Conservation (phyloP, 2,329 filamentous ascomycete genomes). For the Cladosporium sp. region DNA sequence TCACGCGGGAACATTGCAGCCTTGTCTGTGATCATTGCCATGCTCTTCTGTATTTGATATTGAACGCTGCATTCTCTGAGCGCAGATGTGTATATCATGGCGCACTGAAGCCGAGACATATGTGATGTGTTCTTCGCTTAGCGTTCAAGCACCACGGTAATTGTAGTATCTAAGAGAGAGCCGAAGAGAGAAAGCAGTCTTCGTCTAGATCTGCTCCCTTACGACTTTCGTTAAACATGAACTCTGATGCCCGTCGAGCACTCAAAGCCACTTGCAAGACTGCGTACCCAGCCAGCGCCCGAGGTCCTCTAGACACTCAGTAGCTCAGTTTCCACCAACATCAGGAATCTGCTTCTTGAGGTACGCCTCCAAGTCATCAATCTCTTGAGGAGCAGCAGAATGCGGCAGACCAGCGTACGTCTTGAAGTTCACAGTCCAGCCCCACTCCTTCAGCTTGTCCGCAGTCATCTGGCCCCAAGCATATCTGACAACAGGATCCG, state of each 20-base stretch:
- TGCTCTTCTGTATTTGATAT: background rate
- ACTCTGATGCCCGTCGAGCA: background rate
- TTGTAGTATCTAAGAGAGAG: background rate
- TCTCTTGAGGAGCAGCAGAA: constrained; percentile 73
- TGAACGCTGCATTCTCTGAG: background rate
- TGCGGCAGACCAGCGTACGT: constrained; percentile 77
- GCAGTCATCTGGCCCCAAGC: constrained; percentile 68
- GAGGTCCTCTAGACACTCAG: background rate
- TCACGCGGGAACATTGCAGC: background rate
- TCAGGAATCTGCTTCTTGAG: constrained; percentile 55
- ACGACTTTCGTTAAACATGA: background rate
- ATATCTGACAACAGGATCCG: constrained; percentile 70
- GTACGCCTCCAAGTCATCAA: constrained; percentile 75
- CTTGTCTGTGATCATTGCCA: background rate
- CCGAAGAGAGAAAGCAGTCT: background rate
- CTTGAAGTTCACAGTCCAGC: constrained; percentile 73
- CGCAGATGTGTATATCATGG: background rate
- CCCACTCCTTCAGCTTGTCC: constrained; percentile 66
- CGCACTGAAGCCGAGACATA: background rate
- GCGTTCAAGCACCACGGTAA: background rate
- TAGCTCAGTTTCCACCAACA: constrained; percentile 42
- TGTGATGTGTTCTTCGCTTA: background rate
- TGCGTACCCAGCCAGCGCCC: background rate
- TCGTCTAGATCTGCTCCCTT: background rate
- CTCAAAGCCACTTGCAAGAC: background rate